Base-by-base conservation (phyloP, 805 yeast species). In the Nakazawaea wickerhamii region DNA sequence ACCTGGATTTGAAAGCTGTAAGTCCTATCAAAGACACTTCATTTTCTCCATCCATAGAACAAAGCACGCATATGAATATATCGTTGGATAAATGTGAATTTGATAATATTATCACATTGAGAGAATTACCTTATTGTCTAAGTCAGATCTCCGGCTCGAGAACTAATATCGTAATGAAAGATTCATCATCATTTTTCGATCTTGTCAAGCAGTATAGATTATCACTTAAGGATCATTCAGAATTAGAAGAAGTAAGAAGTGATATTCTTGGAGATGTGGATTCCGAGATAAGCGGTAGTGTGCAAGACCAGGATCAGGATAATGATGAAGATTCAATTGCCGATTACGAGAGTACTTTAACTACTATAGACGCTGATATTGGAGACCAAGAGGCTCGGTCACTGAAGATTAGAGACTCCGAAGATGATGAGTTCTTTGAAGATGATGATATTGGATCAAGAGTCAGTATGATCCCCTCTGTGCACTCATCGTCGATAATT, bases 1-100 rank as follows among this genome's bases (percentile, higher is more conserved):
- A 68, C 34, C 59, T 60, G 11, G 71, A 81, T 50, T 59, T 82
- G 37, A 62, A 83, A 48, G 67, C 46, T 11, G 40, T 18, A 8
- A 42, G 36, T 26, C 21, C 32, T 11, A 19, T 10, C 19, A 37
- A 22, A 21, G 43, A 30, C 2, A 9, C 38, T 30, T 28, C 31
- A 28, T 28, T 28, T n/a, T 28, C 31, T 15, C 31, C 31, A 8
- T 28, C 31, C 6, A 8, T 28, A 10, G 14, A 35, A n/a, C 28
- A 36, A n/a, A 22, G 26, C 22, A 30, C 25, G 13, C 20, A 25
- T 23, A 26, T 43, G 28, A 32, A 33, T 13, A 13, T 30, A 5
- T 36, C 38, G 13, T 43, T 40, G 18, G 37, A 15, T 4, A 33
- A 23, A 20, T 40, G 27, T 6, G 46, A 45, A 17, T 19, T 34